Percentiles rank a stretch among this genome's conserved stretches.
phyloP scores from a whole-genome alignment of 2,329 filamentous ascomycete species.

The Aspergillus spinulosporus region DNA sequence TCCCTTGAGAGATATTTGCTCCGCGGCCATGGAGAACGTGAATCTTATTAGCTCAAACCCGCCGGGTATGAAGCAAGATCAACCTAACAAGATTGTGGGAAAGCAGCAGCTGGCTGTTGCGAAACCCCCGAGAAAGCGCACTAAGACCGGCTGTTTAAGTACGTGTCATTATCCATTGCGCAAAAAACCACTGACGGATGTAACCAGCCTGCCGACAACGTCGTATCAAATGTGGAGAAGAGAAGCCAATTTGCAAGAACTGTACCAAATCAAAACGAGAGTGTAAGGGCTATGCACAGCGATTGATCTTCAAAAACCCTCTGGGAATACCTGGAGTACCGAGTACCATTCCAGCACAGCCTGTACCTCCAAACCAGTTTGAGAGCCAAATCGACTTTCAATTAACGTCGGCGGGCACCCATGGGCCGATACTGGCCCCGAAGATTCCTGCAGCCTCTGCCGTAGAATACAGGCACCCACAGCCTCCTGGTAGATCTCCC shows the following conservation, averaged over 20 bases:
- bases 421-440: conserved; percentile 38
- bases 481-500: conserved; percentile 6
- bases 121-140: conserved; percentile 62
- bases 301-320: conserved; percentile 44
- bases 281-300: conserved; percentile 47
- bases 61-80: neutral
- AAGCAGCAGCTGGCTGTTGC: conserved; percentile 24
- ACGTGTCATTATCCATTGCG: conserved; percentile 41
- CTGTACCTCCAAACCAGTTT: conserved; percentile 22
- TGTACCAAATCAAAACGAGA: conserved; percentile 49
- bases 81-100: conserved; percentile 15
- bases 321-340: conserved; percentile 35
- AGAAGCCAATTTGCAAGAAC: conserved; percentile 53
- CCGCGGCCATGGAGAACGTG: conserved; percentile 17
- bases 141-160: conserved; percentile 92
- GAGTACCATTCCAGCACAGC: conserved; percentile 22
- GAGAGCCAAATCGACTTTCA: conserved; percentile 26
- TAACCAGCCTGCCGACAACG: conserved; percentile 79
- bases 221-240: conserved; percentile 96
- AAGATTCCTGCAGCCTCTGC: conserved; percentile 24
- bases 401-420: conserved; percentile 31
- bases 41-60: conserved; percentile 11
- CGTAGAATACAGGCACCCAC: conserved; percentile 16
- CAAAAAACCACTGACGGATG: conserved; percentile 15
- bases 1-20: neutral